phyloP scores from a whole-genome alignment of 495 filamentous ascomycete species.

The Penicillium dipodomyicola region DNA sequence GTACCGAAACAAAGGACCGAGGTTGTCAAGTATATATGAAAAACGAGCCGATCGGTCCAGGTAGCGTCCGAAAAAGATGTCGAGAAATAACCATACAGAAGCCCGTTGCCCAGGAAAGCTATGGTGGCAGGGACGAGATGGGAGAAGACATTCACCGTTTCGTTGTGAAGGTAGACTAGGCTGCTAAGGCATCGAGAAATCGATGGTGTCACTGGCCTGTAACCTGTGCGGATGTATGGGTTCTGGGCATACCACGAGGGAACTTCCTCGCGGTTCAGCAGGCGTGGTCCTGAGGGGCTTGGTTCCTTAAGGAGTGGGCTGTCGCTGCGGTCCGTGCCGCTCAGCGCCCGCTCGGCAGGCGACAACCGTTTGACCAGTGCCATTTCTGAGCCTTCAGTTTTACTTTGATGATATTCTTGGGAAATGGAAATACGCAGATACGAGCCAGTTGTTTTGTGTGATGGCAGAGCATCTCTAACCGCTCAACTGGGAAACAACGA shows the following conservation, averaged over 20 bases:
- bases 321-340: background rate
- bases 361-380: background rate
- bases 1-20: slow-evolving; percentile 23
- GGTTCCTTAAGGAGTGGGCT: background rate
- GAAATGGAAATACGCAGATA: too few relatives aligned
- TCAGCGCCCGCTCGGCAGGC: background rate
- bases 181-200: slow-evolving; percentile 29
- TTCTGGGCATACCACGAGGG: slow-evolving; percentile 35
- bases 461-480: too few relatives aligned
- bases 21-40: slow-evolving; percentile 30
- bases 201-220: slow-evolving; percentile 34
- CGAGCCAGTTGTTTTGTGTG: too few relatives aligned
- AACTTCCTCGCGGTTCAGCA: slow-evolving; percentile 33
- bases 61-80: slow-evolving; percentile 23
- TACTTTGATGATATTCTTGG: background rate
- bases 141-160: slow-evolving; percentile 37
- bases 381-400: background rate
- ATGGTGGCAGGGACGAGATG: slow-evolving; percentile 28
- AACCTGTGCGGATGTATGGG: slow-evolving; percentile 27
- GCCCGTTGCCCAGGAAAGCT: slow-evolving; percentile 21
- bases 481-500: background rate
- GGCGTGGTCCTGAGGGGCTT: slow-evolving; percentile 6
- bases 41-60: slow-evolving; percentile 22
- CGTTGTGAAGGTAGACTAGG: slow-evolving; percentile 35
- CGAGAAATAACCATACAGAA: slow-evolving; percentile 24